A percentile compares a stretch with the other conserved stretches of the same genome.
Conservation (phyloP, 192 early-diverging fungal genomes). For the Diversispora eburnea region DNA sequence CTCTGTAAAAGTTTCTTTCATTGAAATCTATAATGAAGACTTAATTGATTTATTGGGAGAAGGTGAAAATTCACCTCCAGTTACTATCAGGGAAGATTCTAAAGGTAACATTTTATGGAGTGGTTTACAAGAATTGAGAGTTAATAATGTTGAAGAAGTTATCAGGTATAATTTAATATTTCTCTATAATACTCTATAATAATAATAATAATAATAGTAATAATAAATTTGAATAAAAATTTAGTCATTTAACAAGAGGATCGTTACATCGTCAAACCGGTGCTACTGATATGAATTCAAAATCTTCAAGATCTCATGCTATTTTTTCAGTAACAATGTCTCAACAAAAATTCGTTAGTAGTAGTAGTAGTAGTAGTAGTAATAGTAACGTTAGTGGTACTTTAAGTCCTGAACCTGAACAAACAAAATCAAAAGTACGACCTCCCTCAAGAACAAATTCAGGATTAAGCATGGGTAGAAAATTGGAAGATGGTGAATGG, state of each 20-base stretch:
- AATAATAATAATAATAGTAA: neutral
- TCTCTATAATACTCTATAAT: neutral
- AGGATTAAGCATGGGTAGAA: constrained; percentile 4
- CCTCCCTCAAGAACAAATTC: constrained; percentile 13
- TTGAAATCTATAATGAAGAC: constrained; percentile 50
- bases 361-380: neutral
- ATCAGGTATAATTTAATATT: constrained; percentile 35
- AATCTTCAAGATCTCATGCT: constrained; percentile 93
- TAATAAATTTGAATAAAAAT: neutral
- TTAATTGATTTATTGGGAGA: constrained; percentile 84
- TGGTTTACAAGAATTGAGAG: constrained; percentile 76
- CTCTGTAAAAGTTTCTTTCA: constrained; percentile 74
- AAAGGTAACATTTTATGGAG: constrained; percentile 85
- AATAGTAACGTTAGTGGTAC: no score
- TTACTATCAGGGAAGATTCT: constrained; percentile 80
- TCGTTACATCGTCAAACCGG: constrained; percentile 81
- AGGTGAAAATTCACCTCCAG: constrained; percentile 48
- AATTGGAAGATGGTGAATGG: constrained; percentile 50
- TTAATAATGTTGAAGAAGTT: constrained; percentile 65
- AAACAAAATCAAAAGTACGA: constrained; percentile 8
- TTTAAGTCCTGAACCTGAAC: constrained; percentile 9
- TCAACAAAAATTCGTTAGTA: constrained; percentile 58
- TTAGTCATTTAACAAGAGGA: constrained; percentile 58
- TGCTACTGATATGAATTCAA: constrained; percentile 95
- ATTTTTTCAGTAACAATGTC: constrained; percentile 89